Evolutionary conservation across 2,329 filamentous ascomycete species (phyloP).

Genomic region (Neophaeococcomyces aloes): DNA sequence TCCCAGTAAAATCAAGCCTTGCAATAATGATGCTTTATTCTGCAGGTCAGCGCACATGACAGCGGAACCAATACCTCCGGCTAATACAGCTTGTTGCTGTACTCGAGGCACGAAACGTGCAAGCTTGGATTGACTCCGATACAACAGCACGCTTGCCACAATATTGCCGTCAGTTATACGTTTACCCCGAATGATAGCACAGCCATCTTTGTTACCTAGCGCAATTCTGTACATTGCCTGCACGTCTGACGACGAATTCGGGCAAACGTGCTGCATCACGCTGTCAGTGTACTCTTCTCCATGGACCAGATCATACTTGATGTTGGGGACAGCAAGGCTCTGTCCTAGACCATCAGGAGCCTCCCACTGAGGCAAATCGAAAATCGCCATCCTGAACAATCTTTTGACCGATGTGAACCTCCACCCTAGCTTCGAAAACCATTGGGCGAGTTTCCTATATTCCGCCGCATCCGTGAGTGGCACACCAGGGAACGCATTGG

Average conservation of each 20-base stretch:
- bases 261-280: slow-evolving; percentile 64
- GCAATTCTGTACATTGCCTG: slow-evolving; percentile 70
- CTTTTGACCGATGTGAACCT: slow-evolving; percentile 56
- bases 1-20: slow-evolving; percentile 70
- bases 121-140: slow-evolving; percentile 57
- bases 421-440: slow-evolving; percentile 89
- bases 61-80: slow-evolving; percentile 70
- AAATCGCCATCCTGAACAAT: slow-evolving; percentile 62
- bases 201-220: slow-evolving; percentile 58
- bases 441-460: slow-evolving; percentile 54
- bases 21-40: slow-evolving; percentile 60
- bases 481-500: slow-evolving; percentile 77
- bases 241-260: slow-evolving; percentile 64
- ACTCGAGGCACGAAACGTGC: slow-evolving; percentile 61
- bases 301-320: slow-evolving; percentile 74
- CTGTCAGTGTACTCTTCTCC: slow-evolving; percentile 64
- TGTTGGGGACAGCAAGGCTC: slow-evolving; percentile 59
- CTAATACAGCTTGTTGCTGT: slow-evolving; percentile 46
- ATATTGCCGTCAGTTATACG: slow-evolving; percentile 55
- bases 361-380: slow-evolving; percentile 60
- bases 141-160: slow-evolving; percentile 69
- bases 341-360: slow-evolving; percentile 67
- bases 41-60: slow-evolving; percentile 59
- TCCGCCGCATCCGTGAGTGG: slow-evolving; percentile 56
- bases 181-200: slow-evolving; percentile 76